Base-by-base conservation (phyloP, 148 eudicot species). In the Limonium bicolor region DNA sequence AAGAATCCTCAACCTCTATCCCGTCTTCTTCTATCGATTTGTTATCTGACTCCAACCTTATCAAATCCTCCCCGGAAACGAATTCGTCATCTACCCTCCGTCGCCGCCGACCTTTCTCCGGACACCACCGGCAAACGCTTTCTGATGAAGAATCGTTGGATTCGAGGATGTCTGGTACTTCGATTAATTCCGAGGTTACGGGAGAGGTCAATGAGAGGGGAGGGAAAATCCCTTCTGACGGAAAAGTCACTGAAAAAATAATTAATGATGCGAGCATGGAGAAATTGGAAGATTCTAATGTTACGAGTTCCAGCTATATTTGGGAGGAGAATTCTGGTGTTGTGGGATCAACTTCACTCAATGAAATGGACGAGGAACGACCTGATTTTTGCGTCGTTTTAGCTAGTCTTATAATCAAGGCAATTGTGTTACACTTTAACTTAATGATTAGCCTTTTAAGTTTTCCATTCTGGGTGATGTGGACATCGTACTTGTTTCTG, bases 371-470 rank as follows among this genome's bases (percentile, higher is more conserved):
- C 24, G 66, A 65, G 4, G 41, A 48, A 36, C 56, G 63, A 18
- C 63, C 50, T 2, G 51, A 45, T 58, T 51, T 65, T 2, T 38
- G 73, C 22, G 49, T 49, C 42, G 18, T 25, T 20, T 44, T 81
- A 44, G 72, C 68, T 54, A 61, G 60, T 43, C 66, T 81, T 37
- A n/a, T 76, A 32, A 56, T 81, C 36, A 81, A 71, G 42, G 73
- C 75, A 16, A 65, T 77, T 31, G 68, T 62, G 25, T 82, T 70
- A 42, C 96, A 86, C 46, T 42, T 76, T 8, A 66, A 53, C 58
- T 60, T 78, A 26, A 17, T 81, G 17, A 28, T 66, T 36, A 72
- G 50, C 21, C 67, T 72, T 11, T 4, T 86, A 13, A 67, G 63
- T 2, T 69, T 86, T 47, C 95, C 93, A 0, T 38, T 74, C 20